Evolutionary conservation across 441 rosid species (phyloP).

Genomic region (Populus hybrid): DNA sequence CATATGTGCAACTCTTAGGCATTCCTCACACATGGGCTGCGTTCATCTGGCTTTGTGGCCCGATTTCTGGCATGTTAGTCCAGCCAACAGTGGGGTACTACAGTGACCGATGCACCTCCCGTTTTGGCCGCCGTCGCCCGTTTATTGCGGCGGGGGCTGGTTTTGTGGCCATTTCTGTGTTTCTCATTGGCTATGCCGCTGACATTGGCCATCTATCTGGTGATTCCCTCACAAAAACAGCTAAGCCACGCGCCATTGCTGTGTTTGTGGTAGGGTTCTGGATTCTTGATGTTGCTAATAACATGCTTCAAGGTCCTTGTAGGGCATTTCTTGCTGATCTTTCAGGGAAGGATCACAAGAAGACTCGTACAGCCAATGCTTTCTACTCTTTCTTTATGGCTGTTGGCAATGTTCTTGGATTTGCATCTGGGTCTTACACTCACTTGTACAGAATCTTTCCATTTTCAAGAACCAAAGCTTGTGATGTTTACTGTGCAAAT

Average conservation of each 20-base stretch:
- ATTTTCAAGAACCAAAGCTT: conserved; percentile 63
- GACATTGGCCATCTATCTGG: conserved; percentile 69
- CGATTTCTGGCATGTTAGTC: conserved; percentile 85
- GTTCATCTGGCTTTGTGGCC: conserved; percentile 91
- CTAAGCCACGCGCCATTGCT: conserved; percentile 65
- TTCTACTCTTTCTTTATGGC: conserved; percentile 89
- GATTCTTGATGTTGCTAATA: conserved; percentile 95
- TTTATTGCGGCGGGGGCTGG: conserved; percentile 64
- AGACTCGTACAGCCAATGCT: conserved; percentile 60
- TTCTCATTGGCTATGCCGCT: conserved; percentile 83
- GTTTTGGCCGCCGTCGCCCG: conserved; percentile 92
- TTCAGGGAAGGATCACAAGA: conserved; percentile 48
- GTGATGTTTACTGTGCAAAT: conserved; percentile 87
- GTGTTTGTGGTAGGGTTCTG: conserved; percentile 83
- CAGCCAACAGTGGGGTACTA: conserved; percentile 92
- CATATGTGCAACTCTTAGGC: conserved; percentile 86
- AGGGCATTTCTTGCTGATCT: conserved; percentile 85
- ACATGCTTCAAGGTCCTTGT: conserved; percentile 84
- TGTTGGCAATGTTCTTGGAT: conserved; percentile 80
- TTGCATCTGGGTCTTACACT: conserved; percentile 65
- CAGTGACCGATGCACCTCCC: conserved; percentile 76
- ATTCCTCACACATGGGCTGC: conserved; percentile 90
- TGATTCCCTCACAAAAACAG: conserved; percentile 29
- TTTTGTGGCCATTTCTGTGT: conserved; percentile 59
- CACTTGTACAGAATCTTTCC: conserved; percentile 50